These are phyloP conservation scores for Russula earlei DNA, from an alignment of 768 basidiomycete species.

Conservation along the genomic window DNA sequence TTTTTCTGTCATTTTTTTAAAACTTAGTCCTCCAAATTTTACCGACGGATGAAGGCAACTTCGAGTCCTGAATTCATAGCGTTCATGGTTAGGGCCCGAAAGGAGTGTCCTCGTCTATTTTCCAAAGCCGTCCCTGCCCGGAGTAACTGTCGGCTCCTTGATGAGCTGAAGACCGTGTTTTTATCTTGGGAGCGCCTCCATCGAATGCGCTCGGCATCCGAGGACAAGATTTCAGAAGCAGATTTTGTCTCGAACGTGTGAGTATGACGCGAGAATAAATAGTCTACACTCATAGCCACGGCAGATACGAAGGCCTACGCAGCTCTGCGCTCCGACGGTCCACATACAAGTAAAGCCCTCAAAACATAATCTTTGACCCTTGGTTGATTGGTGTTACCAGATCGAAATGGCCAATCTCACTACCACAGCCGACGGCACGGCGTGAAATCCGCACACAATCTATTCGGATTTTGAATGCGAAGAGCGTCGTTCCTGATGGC, in stretches of 20 bases:
- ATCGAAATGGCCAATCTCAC: conserved; percentile 38
- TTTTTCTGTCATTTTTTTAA: too few species aligned
- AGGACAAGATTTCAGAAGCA: conserved; percentile 44
- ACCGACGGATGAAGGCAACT: conserved; percentile 22
- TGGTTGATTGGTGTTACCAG: conserved; percentile 24
- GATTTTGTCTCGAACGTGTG: conserved; percentile 49
- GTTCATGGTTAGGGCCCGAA: conserved; percentile 29
- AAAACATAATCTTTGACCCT: conserved; percentile 4
- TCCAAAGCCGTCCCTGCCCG: conserved; percentile 21
- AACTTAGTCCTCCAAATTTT: conserved; percentile 23
- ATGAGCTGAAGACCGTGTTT: conserved; percentile 35
- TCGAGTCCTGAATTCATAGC: conserved; percentile 25
- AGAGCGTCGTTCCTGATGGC: conserved; percentile 41
- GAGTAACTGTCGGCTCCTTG: conserved; percentile 24
- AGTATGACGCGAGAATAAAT: conserved; percentile 17
- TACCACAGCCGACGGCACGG: conserved; percentile 35
- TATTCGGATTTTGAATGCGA: conserved; percentile 35
- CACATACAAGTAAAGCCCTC: conserved; percentile 31
- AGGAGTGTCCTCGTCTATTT: conserved; percentile 34
- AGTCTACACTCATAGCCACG: not conserved
- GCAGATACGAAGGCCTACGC: conserved; percentile 42
- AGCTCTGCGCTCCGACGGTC: conserved; percentile 36
- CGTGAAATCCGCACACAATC: conserved; percentile 25
- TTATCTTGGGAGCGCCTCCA: conserved; percentile 37
- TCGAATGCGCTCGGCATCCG: conserved; percentile 33